phyloP scores from a whole-genome alignment of 768 basidiomycete species.

The Mycena leptocephala region DNA sequence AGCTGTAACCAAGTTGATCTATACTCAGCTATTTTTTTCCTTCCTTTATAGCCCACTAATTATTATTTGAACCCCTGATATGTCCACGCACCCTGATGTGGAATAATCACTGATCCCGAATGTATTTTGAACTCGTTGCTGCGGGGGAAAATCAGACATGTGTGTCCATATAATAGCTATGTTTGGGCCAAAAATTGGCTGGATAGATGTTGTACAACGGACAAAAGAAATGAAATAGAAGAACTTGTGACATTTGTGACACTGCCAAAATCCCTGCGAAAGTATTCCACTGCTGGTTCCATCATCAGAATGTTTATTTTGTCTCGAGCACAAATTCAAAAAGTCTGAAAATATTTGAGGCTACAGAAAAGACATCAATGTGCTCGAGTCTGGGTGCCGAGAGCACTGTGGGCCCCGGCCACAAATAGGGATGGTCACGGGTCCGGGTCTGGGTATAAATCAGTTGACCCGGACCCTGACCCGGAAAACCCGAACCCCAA shows the following conservation, averaged over 20 bases:
- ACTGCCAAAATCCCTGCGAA: slow-evolving; percentile 1
- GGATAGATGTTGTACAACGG: not conserved
- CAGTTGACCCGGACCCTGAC: too few species aligned
- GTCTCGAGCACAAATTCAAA: not conserved
- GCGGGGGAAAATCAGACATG: not conserved
- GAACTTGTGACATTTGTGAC: not conserved
- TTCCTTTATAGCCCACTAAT: too few species aligned
- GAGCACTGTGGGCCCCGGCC: too few species aligned
- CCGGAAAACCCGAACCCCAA: too few species aligned
- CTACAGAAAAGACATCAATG: not conserved
- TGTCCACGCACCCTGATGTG: slow-evolving; percentile 8
- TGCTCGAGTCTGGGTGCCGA: not conserved
- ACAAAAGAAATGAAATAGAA: not conserved
- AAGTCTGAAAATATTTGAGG: not conserved
- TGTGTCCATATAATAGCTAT: not conserved
- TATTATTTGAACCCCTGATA: not conserved
- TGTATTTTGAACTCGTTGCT: not conserved
- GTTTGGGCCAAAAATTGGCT: not conserved
- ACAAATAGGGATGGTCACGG: too few species aligned
- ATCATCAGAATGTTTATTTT: not conserved
- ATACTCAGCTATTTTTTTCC: too few species aligned
- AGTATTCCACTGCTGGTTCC: slow-evolving; percentile 1
- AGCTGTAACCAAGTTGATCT: too few species aligned
- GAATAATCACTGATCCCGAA: not conserved
- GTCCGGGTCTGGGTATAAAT: too few species aligned